Evolutionary conservation across 257 asterid species (phyloP).

Genomic region (Petunia axillaris): DNA sequence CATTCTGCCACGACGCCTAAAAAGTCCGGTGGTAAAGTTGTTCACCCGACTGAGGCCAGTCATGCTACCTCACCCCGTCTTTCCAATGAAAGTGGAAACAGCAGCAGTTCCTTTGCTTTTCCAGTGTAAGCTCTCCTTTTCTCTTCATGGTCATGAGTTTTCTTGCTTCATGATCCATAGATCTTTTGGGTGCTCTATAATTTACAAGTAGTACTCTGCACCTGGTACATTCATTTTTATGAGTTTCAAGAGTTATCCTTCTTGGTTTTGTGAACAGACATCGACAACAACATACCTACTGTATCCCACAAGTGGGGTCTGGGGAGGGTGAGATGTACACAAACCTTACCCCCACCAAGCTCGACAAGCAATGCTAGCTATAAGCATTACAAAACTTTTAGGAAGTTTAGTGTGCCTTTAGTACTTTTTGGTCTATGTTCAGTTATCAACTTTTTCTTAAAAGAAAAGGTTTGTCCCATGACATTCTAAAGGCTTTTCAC

Average conservation of each 20-base stretch:
- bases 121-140: slow-evolving; percentile 44
- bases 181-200: neutral
- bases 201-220: neutral
- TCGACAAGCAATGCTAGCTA: neutral
- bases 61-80: slow-evolving; percentile 48
- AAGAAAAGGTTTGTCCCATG: neutral
- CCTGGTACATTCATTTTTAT: too few species aligned
- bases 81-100: slow-evolving; percentile 49
- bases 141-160: neutral
- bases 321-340: too few species aligned
- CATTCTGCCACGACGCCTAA: slow-evolving; percentile 33
- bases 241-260: neutral
- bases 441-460: neutral
- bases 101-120: slow-evolving; percentile 51
- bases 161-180: slow-evolving; percentile 4
- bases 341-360: too few species aligned
- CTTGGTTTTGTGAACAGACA: neutral
- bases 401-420: neutral
- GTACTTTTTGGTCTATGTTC: neutral
- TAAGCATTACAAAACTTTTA: neutral
- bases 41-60: slow-evolving; percentile 22
- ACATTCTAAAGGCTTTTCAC: neutral
- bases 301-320: too few species aligned
- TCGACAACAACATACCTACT: neutral
- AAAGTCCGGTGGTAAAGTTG: slow-evolving; percentile 32